A percentile compares a stretch with the other conserved stretches of the same genome.
Conservation (phyloP, 208 protist genomes). For the Acanthamoeba royreba region DNA sequence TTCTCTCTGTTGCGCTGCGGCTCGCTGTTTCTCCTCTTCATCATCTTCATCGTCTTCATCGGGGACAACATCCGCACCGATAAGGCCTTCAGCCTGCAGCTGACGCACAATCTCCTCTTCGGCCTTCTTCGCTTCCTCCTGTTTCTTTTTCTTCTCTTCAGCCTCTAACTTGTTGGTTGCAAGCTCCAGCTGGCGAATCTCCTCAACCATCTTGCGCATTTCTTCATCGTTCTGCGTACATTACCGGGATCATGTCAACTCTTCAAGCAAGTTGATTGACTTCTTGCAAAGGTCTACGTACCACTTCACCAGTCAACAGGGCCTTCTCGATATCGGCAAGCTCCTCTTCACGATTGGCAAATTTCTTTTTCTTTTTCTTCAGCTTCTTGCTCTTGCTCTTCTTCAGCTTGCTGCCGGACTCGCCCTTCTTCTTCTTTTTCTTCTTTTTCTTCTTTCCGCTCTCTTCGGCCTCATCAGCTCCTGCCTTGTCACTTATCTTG, state of each 20-base stretch:
- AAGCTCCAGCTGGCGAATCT: not conserved
- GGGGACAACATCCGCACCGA: not conserved
- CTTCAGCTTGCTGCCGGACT: not conserved
- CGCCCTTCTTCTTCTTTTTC: not conserved
- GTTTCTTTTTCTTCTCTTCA: not conserved
- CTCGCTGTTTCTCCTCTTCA: not conserved
- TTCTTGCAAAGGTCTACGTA: not conserved
- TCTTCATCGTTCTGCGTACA: not conserved
- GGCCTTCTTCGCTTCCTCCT: not conserved
- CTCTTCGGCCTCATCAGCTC: not conserved
- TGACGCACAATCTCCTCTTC: not conserved
- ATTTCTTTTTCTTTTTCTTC: constrained; percentile 35
- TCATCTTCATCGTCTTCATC: not conserved
- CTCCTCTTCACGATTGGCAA: not conserved
- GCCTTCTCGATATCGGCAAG: not conserved
- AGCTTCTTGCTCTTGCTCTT: not conserved
- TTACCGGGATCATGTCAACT: not conserved
- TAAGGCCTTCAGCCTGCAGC: not conserved
- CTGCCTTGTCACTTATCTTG: not conserved
- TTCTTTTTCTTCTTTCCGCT: not conserved
- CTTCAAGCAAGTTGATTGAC: not conserved
- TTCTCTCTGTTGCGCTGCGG: not conserved
- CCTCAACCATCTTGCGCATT: constrained; percentile 19
- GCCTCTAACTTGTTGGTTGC: not conserved
- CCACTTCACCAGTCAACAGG: not conserved